A percentile compares a stretch with the other conserved stretches of the same genome.
Conservation (phyloP, 352 stramenopile genomes). For the Phytopythium helicoides region DNA sequence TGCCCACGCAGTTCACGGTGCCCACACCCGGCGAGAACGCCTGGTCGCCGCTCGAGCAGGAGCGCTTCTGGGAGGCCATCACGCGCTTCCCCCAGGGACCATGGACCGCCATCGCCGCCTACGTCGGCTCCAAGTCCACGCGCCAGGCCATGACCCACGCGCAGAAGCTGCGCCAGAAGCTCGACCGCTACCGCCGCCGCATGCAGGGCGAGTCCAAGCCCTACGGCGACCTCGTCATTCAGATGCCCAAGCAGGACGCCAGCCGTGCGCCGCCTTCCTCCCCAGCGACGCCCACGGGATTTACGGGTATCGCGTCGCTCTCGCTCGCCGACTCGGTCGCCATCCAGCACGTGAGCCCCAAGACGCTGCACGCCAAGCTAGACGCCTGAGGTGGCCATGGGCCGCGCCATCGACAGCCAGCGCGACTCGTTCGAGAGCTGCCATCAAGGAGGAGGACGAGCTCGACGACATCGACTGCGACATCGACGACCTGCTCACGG, state of each 20-base stretch:
- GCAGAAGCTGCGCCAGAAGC: constrained; percentile 69
- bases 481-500: constrained; percentile 41
- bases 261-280: constrained; percentile 15
- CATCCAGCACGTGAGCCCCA: constrained; percentile 14
- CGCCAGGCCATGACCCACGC: constrained; percentile 69
- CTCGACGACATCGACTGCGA: constrained; percentile 20
- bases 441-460: constrained; percentile 9
- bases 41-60: constrained; percentile 44
- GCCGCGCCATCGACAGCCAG: constrained; percentile 17
- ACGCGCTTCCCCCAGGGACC: constrained; percentile 55
- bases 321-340: constrained; percentile 8
- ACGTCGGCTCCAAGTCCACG: constrained; percentile 59
- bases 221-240: constrained; percentile 12
- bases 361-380: constrained; percentile 11
- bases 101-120: constrained; percentile 59
- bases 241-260: constrained; percentile 2
- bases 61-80: constrained; percentile 58
- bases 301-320: constrained; percentile 20
- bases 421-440: constrained; percentile 12
- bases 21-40: constrained; percentile 49
- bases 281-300: constrained; percentile 24
- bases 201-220: constrained; percentile 34
- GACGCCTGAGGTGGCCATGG: constrained; percentile 13
- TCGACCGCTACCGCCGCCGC: constrained; percentile 51
- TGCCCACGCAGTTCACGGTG: constrained; percentile 57